A percentile compares a stretch with the other conserved stretches of the same genome.
phyloP scores from a whole-genome alignment of 2,329 filamentous ascomycete species.

The Septoria linicola region DNA sequence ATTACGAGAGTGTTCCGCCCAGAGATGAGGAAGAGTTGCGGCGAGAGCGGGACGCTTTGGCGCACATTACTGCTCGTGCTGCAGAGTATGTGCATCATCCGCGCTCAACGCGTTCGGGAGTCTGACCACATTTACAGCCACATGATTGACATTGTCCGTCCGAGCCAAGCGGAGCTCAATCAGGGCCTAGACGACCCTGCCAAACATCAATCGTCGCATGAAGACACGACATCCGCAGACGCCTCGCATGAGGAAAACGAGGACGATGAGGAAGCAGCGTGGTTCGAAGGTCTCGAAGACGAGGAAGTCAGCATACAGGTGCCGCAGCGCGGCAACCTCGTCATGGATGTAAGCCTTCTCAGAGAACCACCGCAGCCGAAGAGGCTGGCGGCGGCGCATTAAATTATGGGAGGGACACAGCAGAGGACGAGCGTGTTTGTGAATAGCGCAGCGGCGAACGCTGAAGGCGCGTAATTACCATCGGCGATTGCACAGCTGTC shows the following conservation, averaged over 20 bases:
- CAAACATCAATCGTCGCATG: constrained; percentile 12
- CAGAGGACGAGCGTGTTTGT: too few species aligned
- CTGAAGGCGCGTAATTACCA: too few species aligned
- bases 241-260: constrained; percentile 10
- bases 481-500: too few species aligned
- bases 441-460: too few species aligned
- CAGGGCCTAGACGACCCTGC: constrained; percentile 17
- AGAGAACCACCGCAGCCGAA: constrained; percentile 11
- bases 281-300: constrained; percentile 35
- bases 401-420: background rate
- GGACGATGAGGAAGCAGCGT: constrained; percentile 33
- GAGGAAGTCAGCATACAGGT: constrained; percentile 30
- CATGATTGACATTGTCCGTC: constrained; percentile 51
- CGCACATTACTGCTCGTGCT: constrained; percentile 51
- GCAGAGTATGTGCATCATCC: constrained; percentile 44
- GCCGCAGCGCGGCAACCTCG: constrained; percentile 31
- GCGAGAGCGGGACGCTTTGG: constrained; percentile 49
- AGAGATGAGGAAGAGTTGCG: constrained; percentile 51
- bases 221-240: background rate
- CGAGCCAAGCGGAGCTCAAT: constrained; percentile 39
- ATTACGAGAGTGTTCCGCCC: constrained; percentile 40
- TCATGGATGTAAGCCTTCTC: constrained; percentile 29
- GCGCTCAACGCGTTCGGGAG: background rate
- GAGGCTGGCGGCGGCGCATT: background rate
- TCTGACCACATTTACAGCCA: constrained; percentile 39